Percentiles rank a stretch among this genome's conserved stretches.
Conservation (phyloP, 257 asterid genomes). For the Plantago elongata region DNA sequence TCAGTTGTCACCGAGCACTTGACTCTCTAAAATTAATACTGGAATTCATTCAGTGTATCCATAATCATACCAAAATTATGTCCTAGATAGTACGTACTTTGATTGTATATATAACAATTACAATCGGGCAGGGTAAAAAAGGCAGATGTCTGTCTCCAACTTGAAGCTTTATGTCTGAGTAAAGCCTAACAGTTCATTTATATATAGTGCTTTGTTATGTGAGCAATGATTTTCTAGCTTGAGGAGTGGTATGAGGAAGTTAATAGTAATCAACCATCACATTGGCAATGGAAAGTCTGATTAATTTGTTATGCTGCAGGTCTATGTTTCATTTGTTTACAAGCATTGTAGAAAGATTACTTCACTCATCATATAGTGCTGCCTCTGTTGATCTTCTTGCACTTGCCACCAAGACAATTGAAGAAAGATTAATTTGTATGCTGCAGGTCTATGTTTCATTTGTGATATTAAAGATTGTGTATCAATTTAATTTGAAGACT, state of each 20-base stretch:
- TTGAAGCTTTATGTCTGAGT: conserved; percentile 79
- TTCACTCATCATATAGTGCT: conserved; percentile 79
- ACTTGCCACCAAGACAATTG: conserved; percentile 70
- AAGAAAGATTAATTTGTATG: conserved; percentile 35
- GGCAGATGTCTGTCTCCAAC: conserved; percentile 50
- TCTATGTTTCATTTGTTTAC: conserved; percentile 20
- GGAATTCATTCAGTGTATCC: background rate
- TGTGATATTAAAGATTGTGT: conserved; percentile 17
- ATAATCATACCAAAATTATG: conserved; percentile 4
- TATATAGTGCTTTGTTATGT: background rate
- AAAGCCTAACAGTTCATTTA: background rate
- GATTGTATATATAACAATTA: conserved; percentile 56
- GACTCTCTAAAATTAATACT: conserved; percentile 1
- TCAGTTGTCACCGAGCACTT: too few relatives aligned
- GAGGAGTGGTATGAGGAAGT: background rate
- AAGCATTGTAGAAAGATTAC: conserved; percentile 80
- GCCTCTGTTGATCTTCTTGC: conserved; percentile 77
- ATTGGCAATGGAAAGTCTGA: background rate
- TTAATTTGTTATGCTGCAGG: background rate
- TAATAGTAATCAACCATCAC: too few relatives aligned
- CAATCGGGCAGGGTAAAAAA: conserved; percentile 87
- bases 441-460: too few relatives aligned
- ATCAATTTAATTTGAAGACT: too few relatives aligned
- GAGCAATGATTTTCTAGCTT: background rate
- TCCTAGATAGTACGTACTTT: conserved; percentile 15